Percentiles rank a stretch among this genome's conserved stretches.
Evolutionary conservation across 176 grass and related monocot genomes (phyloP).

Genomic region (Oryza longistaminata): DNA sequence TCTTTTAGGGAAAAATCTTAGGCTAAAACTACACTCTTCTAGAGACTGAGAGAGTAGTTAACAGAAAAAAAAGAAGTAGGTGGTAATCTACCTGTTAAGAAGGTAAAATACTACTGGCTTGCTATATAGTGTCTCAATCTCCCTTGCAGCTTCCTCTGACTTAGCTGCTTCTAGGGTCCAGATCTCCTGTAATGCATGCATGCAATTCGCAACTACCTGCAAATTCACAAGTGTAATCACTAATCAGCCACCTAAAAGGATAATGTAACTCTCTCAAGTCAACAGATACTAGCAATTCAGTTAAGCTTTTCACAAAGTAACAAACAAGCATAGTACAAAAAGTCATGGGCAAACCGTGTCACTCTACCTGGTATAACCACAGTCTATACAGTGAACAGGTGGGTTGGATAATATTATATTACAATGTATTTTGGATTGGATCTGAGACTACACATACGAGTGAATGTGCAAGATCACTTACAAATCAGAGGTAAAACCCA

Average conservation of each 20-base stretch:
- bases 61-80: background rate
- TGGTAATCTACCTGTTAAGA: conserved; percentile 71
- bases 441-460: background rate
- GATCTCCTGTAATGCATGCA: conserved; percentile 89
- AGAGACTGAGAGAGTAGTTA: too few relatives aligned
- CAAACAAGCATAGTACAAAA: background rate
- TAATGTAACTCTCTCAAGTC: background rate
- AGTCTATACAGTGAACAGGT: background rate
- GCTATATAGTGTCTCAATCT: conserved; percentile 88
- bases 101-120: conserved; percentile 81
- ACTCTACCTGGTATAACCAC: background rate
- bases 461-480: background rate
- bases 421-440: background rate
- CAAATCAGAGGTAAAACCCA: background rate
- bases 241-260: background rate
- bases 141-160: conserved; percentile 83
- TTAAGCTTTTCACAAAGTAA: background rate
- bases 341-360: background rate
- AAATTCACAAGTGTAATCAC: conserved; percentile 24
- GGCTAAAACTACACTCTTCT: too few relatives aligned
- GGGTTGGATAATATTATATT: background rate
- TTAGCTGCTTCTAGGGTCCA: conserved; percentile 84
- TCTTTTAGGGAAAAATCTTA: too few relatives aligned
- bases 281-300: conserved; percentile 2
- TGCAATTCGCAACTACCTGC: conserved; percentile 94